Conservation (phyloP, 345 rosid species). For the Eucalyptus erythrocorys region DNA sequence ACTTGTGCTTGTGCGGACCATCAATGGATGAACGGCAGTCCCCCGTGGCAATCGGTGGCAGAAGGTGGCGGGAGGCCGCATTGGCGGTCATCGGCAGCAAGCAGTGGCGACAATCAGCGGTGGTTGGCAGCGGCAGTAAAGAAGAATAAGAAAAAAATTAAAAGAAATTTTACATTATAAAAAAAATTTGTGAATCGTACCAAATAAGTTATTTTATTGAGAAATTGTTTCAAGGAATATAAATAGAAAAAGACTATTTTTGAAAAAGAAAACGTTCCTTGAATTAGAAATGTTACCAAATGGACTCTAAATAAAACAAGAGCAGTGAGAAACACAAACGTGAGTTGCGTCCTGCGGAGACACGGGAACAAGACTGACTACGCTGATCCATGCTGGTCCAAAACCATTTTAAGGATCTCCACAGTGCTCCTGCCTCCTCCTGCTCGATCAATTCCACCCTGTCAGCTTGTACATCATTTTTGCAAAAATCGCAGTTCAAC, state of each 20-base stretch:
- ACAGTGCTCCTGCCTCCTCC: neutral
- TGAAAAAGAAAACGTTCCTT: too few relatives aligned
- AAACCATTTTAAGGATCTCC: neutral
- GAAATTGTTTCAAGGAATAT: accelerated
- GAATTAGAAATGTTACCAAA: accelerated
- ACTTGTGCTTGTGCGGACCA: too few relatives aligned
- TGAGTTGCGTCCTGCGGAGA: accelerated
- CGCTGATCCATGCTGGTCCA: neutral
- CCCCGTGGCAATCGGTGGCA: too few relatives aligned
- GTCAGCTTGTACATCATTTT: neutral
- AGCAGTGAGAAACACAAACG: neutral
- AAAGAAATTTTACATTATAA: too few relatives aligned
- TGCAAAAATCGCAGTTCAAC: neutral
- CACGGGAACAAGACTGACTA: neutral
- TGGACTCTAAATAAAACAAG: accelerated
- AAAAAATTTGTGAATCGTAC: accelerated
- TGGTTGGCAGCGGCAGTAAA: accelerated
- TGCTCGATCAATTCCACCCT: neutral
- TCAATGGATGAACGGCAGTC: too few relatives aligned
- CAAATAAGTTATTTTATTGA: too few relatives aligned
- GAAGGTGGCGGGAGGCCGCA: too few relatives aligned
- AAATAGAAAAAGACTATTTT: too few relatives aligned
- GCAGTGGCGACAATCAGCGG: too few relatives aligned
- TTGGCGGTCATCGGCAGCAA: too few relatives aligned
- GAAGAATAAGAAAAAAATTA: too few relatives aligned